phyloP scores from a whole-genome alignment of 345 rosid species.

The Lepidium aucheri region DNA sequence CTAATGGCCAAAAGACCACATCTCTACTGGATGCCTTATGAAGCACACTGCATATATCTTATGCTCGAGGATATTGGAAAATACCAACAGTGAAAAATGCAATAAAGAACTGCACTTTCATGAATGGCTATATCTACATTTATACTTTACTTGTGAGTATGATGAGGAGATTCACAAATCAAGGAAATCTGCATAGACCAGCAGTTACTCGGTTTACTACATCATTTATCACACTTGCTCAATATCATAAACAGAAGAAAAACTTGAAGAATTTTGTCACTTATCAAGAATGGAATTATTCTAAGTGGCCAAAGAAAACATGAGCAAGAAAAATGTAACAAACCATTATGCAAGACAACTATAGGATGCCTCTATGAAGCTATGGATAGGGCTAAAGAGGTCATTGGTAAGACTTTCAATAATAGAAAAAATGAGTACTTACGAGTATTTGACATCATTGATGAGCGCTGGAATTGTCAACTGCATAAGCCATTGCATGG shows the following conservation, averaged over 20 bases:
- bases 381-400: not conserved
- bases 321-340: not conserved
- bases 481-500: not conserved
- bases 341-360: not conserved
- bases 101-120: not conserved
- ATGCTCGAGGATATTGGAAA: not conserved
- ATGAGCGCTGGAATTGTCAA: not conserved
- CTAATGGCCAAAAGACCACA: too few relatives aligned
- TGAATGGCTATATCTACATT: not conserved
- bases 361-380: not conserved
- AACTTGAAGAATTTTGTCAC: not conserved
- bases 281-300: not conserved
- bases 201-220: not conserved
- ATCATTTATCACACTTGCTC: not conserved
- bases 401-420: not conserved
- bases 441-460: not conserved
- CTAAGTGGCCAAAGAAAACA: not conserved
- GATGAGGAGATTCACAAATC: not conserved
- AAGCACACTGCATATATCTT: too few relatives aligned
- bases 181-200: not conserved
- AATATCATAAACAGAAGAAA: not conserved
- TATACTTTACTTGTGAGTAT: not conserved
- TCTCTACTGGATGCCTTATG: too few relatives aligned
- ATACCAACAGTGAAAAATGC: not conserved
- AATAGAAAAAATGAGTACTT: not conserved